Base-by-base conservation (phyloP, 2,329 filamentous ascomycete genomes). In the Purpureocillium takamizusanense region DNA sequence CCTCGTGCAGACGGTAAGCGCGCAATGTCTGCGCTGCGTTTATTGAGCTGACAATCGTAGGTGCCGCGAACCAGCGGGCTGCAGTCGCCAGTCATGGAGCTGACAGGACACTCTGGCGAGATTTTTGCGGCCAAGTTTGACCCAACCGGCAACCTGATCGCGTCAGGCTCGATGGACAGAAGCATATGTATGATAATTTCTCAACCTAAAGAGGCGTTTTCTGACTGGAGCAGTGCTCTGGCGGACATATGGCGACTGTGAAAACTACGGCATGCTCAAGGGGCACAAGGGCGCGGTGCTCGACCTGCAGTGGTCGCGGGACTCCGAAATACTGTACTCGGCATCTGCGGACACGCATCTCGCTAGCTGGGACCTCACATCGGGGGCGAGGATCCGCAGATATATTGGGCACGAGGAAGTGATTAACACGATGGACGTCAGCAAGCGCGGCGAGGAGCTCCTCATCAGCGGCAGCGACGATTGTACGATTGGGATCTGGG, bases 271-370 rank as follows among this genome's bases (percentile, higher is more conserved):
- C 43, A 67, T 86, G 21, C 70, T 98, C 37, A 87, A 72, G 8
- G 92, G 92, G 27, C 92, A 98, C 66, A 88, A 86, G 57, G 87
- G 87, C 48, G 92, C 92, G 2, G 70, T 98, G 35, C 70, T 97
- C 18, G 92, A 97, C 61, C 67, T 98, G 33, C 88, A 95, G 56
- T 98, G 92, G 92, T 95, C 92, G 21, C 83, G 92, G 57, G 92
- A 98, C 65, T 94, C 88, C 15, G 80, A 84, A 52, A 83, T 90
- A 31, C 62, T 98, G 37, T 97, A 90, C 56, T 92, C 90, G 7
- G 89, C 89, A 33, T 95, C 89, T 27, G 89, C 92, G 48, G 92
- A 98, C 59, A 89, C 81, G 76, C 86, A 89, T 49, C 72, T 97
- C 23, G 89, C 89, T 30, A 94, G 86, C 58, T 98, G 90, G 90